Evolutionary conservation across 106 monocot species (phyloP), one percentile per base, ranked within the genome.

Genomic region (Allium sativum): DNA sequence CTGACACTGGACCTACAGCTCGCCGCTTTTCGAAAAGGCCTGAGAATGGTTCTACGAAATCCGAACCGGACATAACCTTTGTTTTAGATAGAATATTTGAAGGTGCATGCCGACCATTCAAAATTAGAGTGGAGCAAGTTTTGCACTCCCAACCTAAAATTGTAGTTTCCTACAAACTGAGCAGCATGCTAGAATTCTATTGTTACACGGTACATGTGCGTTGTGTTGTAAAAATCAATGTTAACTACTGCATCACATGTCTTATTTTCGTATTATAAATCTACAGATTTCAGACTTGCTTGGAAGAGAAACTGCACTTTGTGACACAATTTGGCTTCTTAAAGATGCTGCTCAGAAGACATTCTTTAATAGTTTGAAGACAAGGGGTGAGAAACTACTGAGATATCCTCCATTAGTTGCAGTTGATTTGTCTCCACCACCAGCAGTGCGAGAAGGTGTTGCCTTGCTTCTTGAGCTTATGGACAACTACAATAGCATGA

Each of bases 81-180:
- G 85, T 98, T 82, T 72, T 98, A 41, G 92, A 98, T 80, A 88
- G 98, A 85, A 98, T 98, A 73, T 92, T 98, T 72, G 98, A 98
- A 79, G 98, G 98, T 45, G 92, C 88, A 46, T 98, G 92, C 56
- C 64, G 98, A 59, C 98, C 98, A 44, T 98, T 98, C 76, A 92
- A 98, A 78, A 69, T 98, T 56, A 74, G 98, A 80, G 98, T 98
- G 67, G 98, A 98, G 57, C 98, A 98, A 82, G 98, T 98, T 78
- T 71, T 98, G 59, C 92, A 98, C 55, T 98, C 98, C 61, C 91
- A 98, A 45, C 92, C 92, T 68, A 82, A 76, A 65, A 78, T 98
- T 54, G 82, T 92, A 51, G 66, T 88, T 73, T 88, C 85, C 9
- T 98, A 76, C 61, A 98, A 88, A 71, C 76, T 98, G 53, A 88